Base-by-base conservation (phyloP, 441 rosid species). In the Macaranga tanarius region DNA sequence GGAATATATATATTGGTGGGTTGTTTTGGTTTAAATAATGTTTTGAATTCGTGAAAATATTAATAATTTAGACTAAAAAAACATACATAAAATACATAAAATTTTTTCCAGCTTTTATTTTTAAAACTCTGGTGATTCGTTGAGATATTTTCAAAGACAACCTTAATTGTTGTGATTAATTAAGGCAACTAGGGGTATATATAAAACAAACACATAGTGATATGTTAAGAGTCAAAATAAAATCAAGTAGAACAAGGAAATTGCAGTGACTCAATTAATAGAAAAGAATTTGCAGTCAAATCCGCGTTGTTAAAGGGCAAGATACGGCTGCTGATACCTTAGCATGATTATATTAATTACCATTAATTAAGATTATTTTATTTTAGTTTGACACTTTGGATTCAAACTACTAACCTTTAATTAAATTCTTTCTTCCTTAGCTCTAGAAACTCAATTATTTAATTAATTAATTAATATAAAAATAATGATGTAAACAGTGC, bases 221-320 rank as follows among this genome's bases (percentile, higher is more conserved):
- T 28, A 28, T 3, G 31, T 28, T 28, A 28, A 28, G 31, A 28
- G 31, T 28, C 31, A 28, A 42, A 58, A 60, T 16, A 10, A 60
- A 31, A 60, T 8, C 0, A 34, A 16, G 13, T 7, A 31, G 23
- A 17, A 16, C 12, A 16, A 60, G 45, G 64, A 60, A 60, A 31
- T 31, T 60, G 45, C 64, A 48, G 15, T 16, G 20, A 48, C 58
- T 50, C 25, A 2, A 16, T 47, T 2, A 23, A n/a, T n/a, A n/a
- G 15, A 38, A 52, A 38, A 67, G 71, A 67, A 67, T 67, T 2
- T 34, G 31, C 38, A 13, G 71, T 67, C 71, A 67, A 52, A 34
- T 28, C 44, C 58, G 42, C 16, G 70, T 66, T 48, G 70, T 66
- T 48, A 58, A 28, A 57, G 7, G 56, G 62, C n/a, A 0, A n/a